Evolutionary conservation across 345 rosid species (phyloP), one percentile per base, ranked within the genome.

Genomic region (Capsella bursapastoris): DNA sequence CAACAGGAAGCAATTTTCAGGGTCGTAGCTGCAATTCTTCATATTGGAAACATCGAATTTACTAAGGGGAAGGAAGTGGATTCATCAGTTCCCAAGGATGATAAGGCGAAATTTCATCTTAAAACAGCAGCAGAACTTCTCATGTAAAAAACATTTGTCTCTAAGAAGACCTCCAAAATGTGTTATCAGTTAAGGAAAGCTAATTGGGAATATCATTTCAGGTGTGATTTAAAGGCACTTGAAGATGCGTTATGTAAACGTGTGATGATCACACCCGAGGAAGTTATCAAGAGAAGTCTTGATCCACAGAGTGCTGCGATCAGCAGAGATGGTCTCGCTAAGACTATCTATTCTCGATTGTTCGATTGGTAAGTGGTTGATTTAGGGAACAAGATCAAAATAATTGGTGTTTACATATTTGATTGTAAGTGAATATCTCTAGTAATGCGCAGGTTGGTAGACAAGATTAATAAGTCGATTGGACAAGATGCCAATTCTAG

Each of bases 161-260:
- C 41, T 60, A 66, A 71, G 13, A 64, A 9, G 37, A 18, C 7
- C 22, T 63, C 28, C 53, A 31, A 56, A 74, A 72, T 37, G 25
- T 38, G 18, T 51, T 70, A 48, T 27, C 31, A 27, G 69, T 28
- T 43, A 51, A 43, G 8, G 16, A 11, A 31, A 64, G 52, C 66
- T 74, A 74, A 65, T 35, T 14, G 40, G 48, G 28, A 49, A 41
- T 44, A 59, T 49, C 25, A 27, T 78, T 80, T 66, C 74, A 93
- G 98, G 97, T 90, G 97, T 65, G 94, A 93, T 81, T 59, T 78
- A 28, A 70, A 55, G 31, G 96, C 81, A 55, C 82, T 93, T 79
- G 97, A 93, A 87, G 98, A 93, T 76, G 98, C 98, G 16, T 77
- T 93, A 55, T 89, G 96, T 61, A 93, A 93, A 79, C 98, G 97